These are phyloP conservation scores for Salix exigua DNA, from an alignment of 345 rosid genomes.

Conservation along the genomic window DNA sequence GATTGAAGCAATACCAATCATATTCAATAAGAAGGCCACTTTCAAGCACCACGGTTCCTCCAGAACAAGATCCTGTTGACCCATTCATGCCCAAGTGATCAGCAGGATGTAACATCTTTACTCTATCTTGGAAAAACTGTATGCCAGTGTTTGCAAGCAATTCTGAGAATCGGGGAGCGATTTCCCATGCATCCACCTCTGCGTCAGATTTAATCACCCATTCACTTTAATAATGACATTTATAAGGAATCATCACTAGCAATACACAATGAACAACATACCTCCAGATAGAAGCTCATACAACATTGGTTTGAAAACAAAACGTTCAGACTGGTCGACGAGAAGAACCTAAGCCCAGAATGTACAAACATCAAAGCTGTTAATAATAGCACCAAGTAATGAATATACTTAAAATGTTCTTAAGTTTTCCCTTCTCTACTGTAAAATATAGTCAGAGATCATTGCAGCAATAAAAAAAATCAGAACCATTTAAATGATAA, in stretches of 20 bases:
- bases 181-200: constrained; percentile 98
- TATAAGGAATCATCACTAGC: background rate
- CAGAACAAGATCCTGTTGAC: constrained; percentile 38
- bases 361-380: background rate
- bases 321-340: constrained; percentile 86
- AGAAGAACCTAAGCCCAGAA: constrained; percentile 63
- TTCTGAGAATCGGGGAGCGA: constrained; percentile 89
- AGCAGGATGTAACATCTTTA: constrained; percentile 59
- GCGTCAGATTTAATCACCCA: constrained; percentile 21
- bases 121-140: constrained; percentile 72
- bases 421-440: too few relatives aligned
- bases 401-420: background rate
- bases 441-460: too few relatives aligned
- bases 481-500: too few relatives aligned
- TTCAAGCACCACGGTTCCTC: constrained; percentile 84
- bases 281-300: constrained; percentile 95
- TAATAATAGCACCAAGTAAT: background rate
- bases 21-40: constrained; percentile 78
- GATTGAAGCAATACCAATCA: constrained; percentile 68
- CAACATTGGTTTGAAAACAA: constrained; percentile 95
- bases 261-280: constrained; percentile 17
- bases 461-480: too few relatives aligned
- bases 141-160: constrained; percentile 70
- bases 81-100: constrained; percentile 59
- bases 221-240: constrained; percentile 1